Base-by-base conservation (phyloP, 805 yeast species). In the Kodamaea sagamina region DNA sequence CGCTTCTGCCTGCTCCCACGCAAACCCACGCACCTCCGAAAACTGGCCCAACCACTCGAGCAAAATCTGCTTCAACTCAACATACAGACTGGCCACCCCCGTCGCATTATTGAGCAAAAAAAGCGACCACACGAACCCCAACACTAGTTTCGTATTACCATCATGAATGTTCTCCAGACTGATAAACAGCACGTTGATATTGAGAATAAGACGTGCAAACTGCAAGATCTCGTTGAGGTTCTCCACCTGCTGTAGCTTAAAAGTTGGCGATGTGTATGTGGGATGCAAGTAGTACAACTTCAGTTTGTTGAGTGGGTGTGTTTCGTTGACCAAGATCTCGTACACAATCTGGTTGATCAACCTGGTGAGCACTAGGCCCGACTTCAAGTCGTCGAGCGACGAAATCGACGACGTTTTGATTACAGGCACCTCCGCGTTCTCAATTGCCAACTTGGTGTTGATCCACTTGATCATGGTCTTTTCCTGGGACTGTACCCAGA, bases 11-110 rank as follows among this genome's bases (percentile, higher is more conserved):
- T 13, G 10, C 4, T 27, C 6, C 44, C 44, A 41, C 17, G 22
- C 29, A 15, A 41, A 35, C 10, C 19, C n/a, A 32, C 17, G 25
- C 10, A 37, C 25, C 7, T 24, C 19, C 26, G 34, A 9, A 15
- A 13, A 22, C 4, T n/a, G 44, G 51, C 78, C 81, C 44, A 83
- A 68, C 88, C 88, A 82, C 8, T 68, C 52, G 37, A 77, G 54
- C 36, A 70, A 48, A 17, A 63, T 55, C 13, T 45, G 11, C 47
- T 65, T 68, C 27, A 70, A 59, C 44, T 67, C 60, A n/a, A 49
- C 37, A 28, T 61, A 51, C 15, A 70, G 61, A 36, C 49, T 48
- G 55, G 44, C 65, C 26, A 13, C 37, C 6, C 19, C 38, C 3
- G 38, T 29, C 13, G 32, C 25, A 13, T 77, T 65, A 43, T 67